phyloP scores from a whole-genome alignment of 306 rosid species.

The Cucumis melo region DNA sequence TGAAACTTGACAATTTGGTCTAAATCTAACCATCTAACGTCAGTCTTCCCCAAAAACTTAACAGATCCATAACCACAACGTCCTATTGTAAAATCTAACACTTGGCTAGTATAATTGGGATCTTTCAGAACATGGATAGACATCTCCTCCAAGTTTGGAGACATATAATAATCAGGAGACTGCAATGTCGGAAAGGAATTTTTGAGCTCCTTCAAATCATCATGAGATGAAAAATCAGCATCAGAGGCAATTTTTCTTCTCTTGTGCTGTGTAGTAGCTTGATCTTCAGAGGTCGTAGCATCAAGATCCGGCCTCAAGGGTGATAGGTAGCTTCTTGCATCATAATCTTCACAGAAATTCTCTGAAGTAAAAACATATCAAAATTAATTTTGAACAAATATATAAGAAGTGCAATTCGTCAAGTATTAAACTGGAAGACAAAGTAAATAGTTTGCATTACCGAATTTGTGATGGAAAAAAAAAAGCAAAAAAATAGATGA shows the following conservation, averaged over 20 bases:
- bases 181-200: conserved; percentile 35
- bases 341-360: conserved; percentile 4
- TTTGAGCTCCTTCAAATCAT: conserved; percentile 20
- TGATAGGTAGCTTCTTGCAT: conserved; percentile 9
- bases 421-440: background rate
- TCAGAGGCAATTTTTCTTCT: conserved; percentile 33
- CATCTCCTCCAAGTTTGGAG: conserved; percentile 56
- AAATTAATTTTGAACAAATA: background rate
- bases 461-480: background rate
- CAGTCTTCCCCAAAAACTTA: conserved; percentile 54
- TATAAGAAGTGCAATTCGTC: background rate
- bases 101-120: conserved; percentile 59
- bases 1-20: conserved; percentile 47
- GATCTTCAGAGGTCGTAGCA: conserved; percentile 23
- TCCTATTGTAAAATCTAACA: conserved; percentile 63
- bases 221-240: conserved; percentile 5
- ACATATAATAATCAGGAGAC: conserved; percentile 37
- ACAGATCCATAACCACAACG: conserved; percentile 66
- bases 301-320: conserved; percentile 21
- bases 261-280: conserved; percentile 19
- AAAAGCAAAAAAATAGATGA: background rate
- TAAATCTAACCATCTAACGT: conserved; percentile 45
- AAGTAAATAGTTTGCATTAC: background rate
- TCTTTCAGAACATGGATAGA: conserved; percentile 25
- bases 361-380: conserved; percentile 4